Conservation (phyloP, 2,329 filamentous ascomycete genomes). For the Exserohilum rostratum region DNA sequence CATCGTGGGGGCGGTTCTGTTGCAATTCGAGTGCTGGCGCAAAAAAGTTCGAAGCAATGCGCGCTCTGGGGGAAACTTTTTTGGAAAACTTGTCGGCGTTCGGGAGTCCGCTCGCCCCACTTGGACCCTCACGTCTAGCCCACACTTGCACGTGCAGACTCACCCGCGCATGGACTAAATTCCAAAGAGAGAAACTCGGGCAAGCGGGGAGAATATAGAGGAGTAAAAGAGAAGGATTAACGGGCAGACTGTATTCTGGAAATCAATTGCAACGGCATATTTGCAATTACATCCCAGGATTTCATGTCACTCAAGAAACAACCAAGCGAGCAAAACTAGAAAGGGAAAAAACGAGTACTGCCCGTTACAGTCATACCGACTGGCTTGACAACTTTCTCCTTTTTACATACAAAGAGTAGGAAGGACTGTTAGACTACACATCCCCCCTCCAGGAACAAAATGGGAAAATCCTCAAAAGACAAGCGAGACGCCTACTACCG, state of each 20-base stretch:
- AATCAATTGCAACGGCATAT: neutral
- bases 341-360: neutral
- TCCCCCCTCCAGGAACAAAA: slow-evolving; percentile 43
- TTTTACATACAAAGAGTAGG: no score
- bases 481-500: slow-evolving; percentile 98
- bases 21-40: slow-evolving; percentile 7
- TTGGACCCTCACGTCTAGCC: slow-evolving; percentile 28
- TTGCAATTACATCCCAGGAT: neutral
- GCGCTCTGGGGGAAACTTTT: slow-evolving; percentile 18
- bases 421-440: no score
- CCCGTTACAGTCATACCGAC: neutral
- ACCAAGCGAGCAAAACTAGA: neutral
- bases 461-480: slow-evolving; percentile 98
- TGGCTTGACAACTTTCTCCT: neutral
- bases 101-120: slow-evolving; percentile 29
- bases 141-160: slow-evolving; percentile 30
- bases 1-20: slow-evolving; percentile 24
- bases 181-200: neutral
- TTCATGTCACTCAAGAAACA: neutral
- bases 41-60: slow-evolving; percentile 4
- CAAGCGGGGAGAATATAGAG: neutral
- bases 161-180: slow-evolving; percentile 11
- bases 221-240: neutral
- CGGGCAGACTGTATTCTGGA: neutral
- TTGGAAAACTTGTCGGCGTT: slow-evolving; percentile 33